These are phyloP conservation scores for Colletotrichum filicis DNA, from an alignment of 2,329 filamentous ascomycete species.

Conservation along the genomic window DNA sequence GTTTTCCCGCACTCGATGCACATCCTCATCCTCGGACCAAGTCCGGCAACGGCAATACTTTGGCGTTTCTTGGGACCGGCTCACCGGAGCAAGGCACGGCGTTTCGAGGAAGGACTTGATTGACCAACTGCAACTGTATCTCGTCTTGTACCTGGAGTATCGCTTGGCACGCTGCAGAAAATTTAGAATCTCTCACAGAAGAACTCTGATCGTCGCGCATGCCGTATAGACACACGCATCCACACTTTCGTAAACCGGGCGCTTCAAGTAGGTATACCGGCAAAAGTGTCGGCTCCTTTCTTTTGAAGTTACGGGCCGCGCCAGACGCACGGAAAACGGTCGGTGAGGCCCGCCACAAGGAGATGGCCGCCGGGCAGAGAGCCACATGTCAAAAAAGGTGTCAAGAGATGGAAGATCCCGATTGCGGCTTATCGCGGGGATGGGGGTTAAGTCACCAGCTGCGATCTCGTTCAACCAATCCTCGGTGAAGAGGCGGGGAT, in stretches of 20 bases:
- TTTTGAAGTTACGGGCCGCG: constrained; percentile 21
- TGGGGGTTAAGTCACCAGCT: constrained; percentile 8
- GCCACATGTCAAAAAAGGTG: constrained; percentile 13
- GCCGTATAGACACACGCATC: neutral
- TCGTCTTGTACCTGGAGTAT: neutral
- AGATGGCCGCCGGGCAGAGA: neutral
- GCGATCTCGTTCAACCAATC: constrained; percentile 9
- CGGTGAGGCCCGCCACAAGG: neutral
- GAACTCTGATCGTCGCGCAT: neutral
- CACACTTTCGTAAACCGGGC: neutral
- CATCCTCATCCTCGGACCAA: constrained; percentile 2
- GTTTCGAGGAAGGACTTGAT: constrained; percentile 24
- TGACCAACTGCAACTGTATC: constrained; percentile 16
- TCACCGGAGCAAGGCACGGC: neutral
- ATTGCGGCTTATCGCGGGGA: constrained; percentile 22
- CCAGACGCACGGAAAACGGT: constrained; percentile 4
- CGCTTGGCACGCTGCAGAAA: constrained; percentile 7
- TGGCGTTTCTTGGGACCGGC: constrained; percentile 13
- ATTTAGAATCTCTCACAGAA: neutral
- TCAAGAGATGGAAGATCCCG: constrained; percentile 1
- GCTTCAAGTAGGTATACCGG: neutral
- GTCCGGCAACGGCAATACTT: constrained; percentile 1
- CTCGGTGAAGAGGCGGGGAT: constrained; percentile 23
- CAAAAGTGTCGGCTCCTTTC: neutral
- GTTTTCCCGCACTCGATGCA: neutral